Conservation (phyloP, 2,329 filamentous ascomycete genomes). For the Fusarium subglutinans region DNA sequence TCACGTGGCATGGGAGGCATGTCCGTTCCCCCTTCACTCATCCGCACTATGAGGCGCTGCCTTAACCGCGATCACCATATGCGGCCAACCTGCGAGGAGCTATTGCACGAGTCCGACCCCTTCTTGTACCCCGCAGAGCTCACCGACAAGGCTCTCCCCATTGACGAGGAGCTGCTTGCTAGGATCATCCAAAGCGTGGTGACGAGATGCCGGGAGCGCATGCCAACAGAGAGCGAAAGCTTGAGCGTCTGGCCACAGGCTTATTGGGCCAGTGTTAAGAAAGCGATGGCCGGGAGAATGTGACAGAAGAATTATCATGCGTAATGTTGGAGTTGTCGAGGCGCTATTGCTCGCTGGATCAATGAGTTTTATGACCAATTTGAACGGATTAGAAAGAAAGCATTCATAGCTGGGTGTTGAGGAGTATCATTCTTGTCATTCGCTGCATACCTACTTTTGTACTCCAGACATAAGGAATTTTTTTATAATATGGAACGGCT, state of each 20-base stretch:
- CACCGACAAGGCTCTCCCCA: slow-evolving; percentile 63
- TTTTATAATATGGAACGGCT: slow-evolving; percentile 24
- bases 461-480: slow-evolving; percentile 21
- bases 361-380: slow-evolving; percentile 36
- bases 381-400: slow-evolving; percentile 37
- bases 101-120: slow-evolving; percentile 67
- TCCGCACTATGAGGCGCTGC: slow-evolving; percentile 70
- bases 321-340: slow-evolving; percentile 24
- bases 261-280: slow-evolving; percentile 69
- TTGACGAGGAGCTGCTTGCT: slow-evolving; percentile 69
- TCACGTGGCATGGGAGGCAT: slow-evolving; percentile 73
- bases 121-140: slow-evolving; percentile 72
- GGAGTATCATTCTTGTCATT: slow-evolving; percentile 44
- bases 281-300: slow-evolving; percentile 54
- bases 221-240: slow-evolving; percentile 67
- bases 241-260: slow-evolving; percentile 66
- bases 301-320: slow-evolving; percentile 28
- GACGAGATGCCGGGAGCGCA: slow-evolving; percentile 64
- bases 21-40: slow-evolving; percentile 65
- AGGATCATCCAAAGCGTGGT: slow-evolving; percentile 72
- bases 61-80: slow-evolving; percentile 69
- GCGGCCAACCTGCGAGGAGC: slow-evolving; percentile 70
- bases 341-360: slow-evolving; percentile 27
- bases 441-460: slow-evolving; percentile 35
- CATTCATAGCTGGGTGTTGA: slow-evolving; percentile 46